phyloP scores from a whole-genome alignment of 768 basidiomycete genomes.

The Tylopilus sp. region DNA sequence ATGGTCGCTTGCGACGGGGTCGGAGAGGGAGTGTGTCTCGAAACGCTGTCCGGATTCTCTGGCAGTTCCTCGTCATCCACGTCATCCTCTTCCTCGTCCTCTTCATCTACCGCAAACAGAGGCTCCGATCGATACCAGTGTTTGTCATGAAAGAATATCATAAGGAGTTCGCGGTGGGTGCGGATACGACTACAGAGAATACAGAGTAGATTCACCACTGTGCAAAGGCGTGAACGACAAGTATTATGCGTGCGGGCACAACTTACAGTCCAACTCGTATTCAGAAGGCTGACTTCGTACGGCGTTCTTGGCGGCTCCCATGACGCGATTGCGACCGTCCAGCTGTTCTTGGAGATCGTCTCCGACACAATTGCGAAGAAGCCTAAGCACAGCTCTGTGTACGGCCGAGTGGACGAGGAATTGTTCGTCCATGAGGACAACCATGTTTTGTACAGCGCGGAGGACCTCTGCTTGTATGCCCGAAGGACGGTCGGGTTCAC shows the following conservation, averaged over 20 bases:
- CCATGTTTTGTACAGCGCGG: constrained; percentile 83
- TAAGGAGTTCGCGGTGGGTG: constrained; percentile 82
- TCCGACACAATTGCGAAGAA: constrained; percentile 86
- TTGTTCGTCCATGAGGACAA: constrained; percentile 87
- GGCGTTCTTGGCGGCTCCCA: constrained; percentile 81
- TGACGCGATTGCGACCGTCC: constrained; percentile 68
- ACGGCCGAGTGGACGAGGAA: constrained; percentile 91
- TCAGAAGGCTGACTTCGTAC: constrained; percentile 74
- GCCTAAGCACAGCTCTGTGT: constrained; percentile 80
- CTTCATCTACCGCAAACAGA: constrained; percentile 71
- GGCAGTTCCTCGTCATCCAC: constrained; percentile 33
- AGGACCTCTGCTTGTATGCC: constrained; percentile 93
- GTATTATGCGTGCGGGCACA: neutral
- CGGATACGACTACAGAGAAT: constrained; percentile 90
- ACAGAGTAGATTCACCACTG: constrained; percentile 90
- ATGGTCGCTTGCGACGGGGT: constrained; percentile 58
- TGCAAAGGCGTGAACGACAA: constrained; percentile 8
- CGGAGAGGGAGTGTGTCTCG: constrained; percentile 47
- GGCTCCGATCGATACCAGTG: constrained; percentile 81
- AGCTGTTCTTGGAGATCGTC: constrained; percentile 87
- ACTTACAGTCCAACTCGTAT: constrained; percentile 84
- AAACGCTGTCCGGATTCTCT: constrained; percentile 5
- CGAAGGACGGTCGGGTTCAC: constrained; percentile 78
- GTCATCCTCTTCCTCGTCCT: constrained; percentile 60
- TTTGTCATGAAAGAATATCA: constrained; percentile 97